Percentiles rank a stretch among this genome's conserved stretches.
Evolutionary conservation across 495 filamentous ascomycete genomes (phyloP).

Genomic region (Talaromyces borbonicus): DNA sequence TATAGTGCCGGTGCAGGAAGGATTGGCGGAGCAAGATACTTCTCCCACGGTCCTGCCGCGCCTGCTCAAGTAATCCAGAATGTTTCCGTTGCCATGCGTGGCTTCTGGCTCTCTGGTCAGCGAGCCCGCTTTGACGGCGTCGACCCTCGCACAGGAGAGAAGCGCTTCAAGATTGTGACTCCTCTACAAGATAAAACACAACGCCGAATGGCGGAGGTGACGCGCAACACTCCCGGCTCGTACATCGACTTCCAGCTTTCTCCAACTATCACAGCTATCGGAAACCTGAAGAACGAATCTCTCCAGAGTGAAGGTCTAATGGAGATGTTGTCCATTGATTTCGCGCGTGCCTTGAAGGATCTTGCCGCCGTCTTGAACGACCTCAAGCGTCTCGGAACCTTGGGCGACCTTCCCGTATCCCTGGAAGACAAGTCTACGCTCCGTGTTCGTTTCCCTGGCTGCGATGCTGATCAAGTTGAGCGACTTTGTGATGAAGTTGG

Average conservation of each 20-base stretch:
- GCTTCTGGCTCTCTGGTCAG: conserved; percentile 79
- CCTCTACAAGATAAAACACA: conserved; percentile 58
- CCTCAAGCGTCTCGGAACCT: conserved; percentile 57
- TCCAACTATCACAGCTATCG: conserved; percentile 79
- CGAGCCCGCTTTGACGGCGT: conserved; percentile 76
- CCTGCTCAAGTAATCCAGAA: conserved; percentile 91
- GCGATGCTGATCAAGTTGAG: conserved; percentile 76
- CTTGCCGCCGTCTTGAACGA: conserved; percentile 71
- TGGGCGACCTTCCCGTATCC: conserved; percentile 76
- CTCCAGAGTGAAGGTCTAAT: conserved; percentile 74
- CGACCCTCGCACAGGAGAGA: conserved; percentile 56
- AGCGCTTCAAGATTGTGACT: conserved; percentile 62
- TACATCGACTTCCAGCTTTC: conserved; percentile 76
- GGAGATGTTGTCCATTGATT: conserved; percentile 77
- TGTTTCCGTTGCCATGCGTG: conserved; percentile 81
- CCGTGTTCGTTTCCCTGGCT: conserved; percentile 81
- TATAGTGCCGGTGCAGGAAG: conserved; percentile 67
- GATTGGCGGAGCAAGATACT: conserved; percentile 67
- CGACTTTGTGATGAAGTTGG: conserved; percentile 79
- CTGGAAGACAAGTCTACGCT: conserved; percentile 55
- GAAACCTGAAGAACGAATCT: conserved; percentile 33
- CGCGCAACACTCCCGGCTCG: conserved; percentile 56
- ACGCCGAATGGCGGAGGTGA: conserved; percentile 45
- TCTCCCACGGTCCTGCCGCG: conserved; percentile 76
- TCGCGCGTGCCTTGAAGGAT: conserved; percentile 77